Evolutionary conservation across 2,329 filamentous ascomycete species (phyloP), one percentile per base, ranked within the genome.

Genomic region (Xylaria sp.): DNA sequence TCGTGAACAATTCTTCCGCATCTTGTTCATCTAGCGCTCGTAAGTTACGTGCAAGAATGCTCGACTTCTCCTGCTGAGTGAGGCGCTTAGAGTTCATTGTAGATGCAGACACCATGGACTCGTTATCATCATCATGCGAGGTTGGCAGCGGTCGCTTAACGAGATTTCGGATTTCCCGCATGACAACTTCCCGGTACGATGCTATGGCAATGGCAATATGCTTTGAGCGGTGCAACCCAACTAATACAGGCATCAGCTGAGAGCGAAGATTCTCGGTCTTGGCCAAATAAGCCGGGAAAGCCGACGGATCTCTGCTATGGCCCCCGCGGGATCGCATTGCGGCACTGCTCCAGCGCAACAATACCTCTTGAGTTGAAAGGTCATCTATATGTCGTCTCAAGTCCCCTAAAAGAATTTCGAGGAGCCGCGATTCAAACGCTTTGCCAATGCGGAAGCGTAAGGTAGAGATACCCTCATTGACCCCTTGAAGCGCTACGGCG

Each of bases 51-150:
- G 96, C 94, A 33, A 98, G 83, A 50, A 94, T 92, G 0, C 92
- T 89, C 0, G 94, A 97, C 76, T 96, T 97, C 71, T 98, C 94
- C 74, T 97, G 92, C 72, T 93, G 92, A 20, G 88, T 92, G 47
- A 90, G 81, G 69, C 89, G 87, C 65, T 87, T 87, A 31, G 90
- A 90, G 47, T 87, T 86, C 61, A 88, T 83, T 0, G 95, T 97
- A 2, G 94, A 96, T 0, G 90, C 86, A 1, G 94, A 94, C 80
- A 95, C 90, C 82, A 95, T 91, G 0, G 94, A 97, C 77, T 96
- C 93, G 68, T 91, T 92, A 76, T 99, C 96, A 72, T 98, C 95
- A 67, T 99, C 96, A 73, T 89, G 96, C 11, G 95, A 97, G 75
- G 94, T 97, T 0, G 96, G 96, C 44, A 99, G 84, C 27, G 95